Evolutionary conservation across 148 eudicot genomes (phyloP).

Genomic region (Camellia granthamiana): DNA sequence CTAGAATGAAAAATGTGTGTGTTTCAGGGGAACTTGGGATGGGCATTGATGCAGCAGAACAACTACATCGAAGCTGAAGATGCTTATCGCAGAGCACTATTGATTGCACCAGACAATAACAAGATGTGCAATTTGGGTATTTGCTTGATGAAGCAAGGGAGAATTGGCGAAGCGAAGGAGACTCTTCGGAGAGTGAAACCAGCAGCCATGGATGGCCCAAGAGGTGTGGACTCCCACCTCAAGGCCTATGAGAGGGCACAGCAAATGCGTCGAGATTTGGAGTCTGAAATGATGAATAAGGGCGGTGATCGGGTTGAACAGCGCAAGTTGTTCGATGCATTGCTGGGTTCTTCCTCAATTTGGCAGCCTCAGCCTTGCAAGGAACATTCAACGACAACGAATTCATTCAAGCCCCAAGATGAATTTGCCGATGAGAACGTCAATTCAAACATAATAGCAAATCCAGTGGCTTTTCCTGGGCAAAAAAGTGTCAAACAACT

Average conservation of each 20-base stretch:
- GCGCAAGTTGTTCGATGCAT: conserved; percentile 68
- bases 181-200: conserved; percentile 78
- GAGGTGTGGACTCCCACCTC: conserved; percentile 91
- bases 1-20: neutral
- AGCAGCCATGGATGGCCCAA: conserved; percentile 69
- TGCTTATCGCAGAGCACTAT: conserved; percentile 80
- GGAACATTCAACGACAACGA: conserved; percentile 33
- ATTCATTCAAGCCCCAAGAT: conserved; percentile 28
- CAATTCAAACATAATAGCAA: conserved; percentile 33
- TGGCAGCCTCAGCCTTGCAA: conserved; percentile 99
- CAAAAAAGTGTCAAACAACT: conserved; percentile 23
- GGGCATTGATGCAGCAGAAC: conserved; percentile 97
- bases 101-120: conserved; percentile 88
- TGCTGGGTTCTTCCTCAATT: conserved; percentile 76
- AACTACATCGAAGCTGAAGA: conserved; percentile 91
- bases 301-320: conserved; percentile 68
- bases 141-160: conserved; percentile 92
- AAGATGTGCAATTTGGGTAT: conserved; percentile 97
- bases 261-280: conserved; percentile 82
- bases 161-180: conserved; percentile 78
- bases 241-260: conserved; percentile 98
- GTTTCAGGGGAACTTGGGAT: conserved; percentile 89
- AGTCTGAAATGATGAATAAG: conserved; percentile 77
- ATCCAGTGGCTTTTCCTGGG: neutral
- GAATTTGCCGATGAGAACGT: conserved; percentile 63